Evolutionary conservation across 1,284 basidiomycete genomes (phyloP).

Genomic region (Flammula alnicola): DNA sequence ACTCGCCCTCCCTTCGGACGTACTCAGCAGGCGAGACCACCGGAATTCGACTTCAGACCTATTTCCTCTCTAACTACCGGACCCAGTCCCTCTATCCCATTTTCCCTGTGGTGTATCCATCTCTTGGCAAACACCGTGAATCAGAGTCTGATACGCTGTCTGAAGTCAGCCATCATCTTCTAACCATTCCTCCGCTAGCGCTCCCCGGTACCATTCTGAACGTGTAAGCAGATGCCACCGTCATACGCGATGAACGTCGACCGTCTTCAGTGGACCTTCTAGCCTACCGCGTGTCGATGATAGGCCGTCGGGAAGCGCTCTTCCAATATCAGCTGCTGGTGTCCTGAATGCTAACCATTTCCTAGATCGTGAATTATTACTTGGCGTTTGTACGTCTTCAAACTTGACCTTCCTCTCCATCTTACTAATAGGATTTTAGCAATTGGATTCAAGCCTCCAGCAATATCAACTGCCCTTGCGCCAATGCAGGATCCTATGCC

Average conservation of each 20-base stretch:
- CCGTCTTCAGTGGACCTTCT: too few species aligned
- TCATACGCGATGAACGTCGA: constrained; percentile 6
- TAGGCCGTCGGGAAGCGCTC: too few species aligned
- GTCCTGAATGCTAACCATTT: constrained; percentile 55
- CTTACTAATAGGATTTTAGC: constrained; percentile 39
- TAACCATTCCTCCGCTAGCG: constrained; percentile 11
- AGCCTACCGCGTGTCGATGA: too few species aligned
- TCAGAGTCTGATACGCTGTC: constrained; percentile 22
- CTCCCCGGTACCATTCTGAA: background rate
- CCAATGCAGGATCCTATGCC: constrained; percentile 64
- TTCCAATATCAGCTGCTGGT: constrained; percentile 11
- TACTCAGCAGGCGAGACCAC: background rate
- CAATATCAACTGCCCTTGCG: constrained; percentile 48
- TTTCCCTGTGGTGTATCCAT: constrained; percentile 20
- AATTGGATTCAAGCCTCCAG: constrained; percentile 65
- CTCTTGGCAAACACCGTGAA: constrained; percentile 18
- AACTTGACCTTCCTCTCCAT: constrained; percentile 4
- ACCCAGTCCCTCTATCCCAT: background rate
- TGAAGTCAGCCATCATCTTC: constrained; percentile 22
- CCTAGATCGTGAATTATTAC: constrained; percentile 62
- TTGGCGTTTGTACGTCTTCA: constrained; percentile 64
- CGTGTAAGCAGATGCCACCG: background rate
- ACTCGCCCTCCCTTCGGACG: background rate
- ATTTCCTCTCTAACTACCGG: background rate
- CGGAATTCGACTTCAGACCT: background rate